These are phyloP conservation scores for Gyromitra esculenta DNA, from an alignment of 2,329 filamentous ascomycete species.

Conservation along the genomic window DNA sequence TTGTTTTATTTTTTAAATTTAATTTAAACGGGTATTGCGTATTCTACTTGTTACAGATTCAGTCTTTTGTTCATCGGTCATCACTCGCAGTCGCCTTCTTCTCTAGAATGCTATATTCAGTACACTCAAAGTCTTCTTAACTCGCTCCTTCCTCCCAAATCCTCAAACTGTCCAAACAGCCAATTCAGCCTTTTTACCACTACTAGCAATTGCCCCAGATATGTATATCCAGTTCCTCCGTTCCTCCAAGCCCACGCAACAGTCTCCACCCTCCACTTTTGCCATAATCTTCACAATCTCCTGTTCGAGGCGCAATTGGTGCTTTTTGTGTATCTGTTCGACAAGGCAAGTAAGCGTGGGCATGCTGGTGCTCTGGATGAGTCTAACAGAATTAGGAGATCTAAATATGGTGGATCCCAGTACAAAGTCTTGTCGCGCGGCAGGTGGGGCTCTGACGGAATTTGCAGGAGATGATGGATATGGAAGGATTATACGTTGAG, in stretches of 20 bases:
- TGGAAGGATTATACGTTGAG: too few species aligned
- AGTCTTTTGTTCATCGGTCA: neutral
- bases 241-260: neutral
- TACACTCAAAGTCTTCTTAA: neutral
- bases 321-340: neutral
- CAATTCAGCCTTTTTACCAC: neutral
- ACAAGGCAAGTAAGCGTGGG: too few species aligned
- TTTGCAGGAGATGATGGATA: too few species aligned
- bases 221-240: neutral
- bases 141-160: too few species aligned
- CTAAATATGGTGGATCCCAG: too few species aligned
- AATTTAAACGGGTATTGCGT: neutral
- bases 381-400: too few species aligned
- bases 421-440: too few species aligned
- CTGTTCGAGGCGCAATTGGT: neutral
- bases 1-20: neutral
- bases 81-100: neutral
- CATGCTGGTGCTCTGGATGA: too few species aligned
- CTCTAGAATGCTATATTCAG: neutral
- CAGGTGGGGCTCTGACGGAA: too few species aligned
- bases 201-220: neutral
- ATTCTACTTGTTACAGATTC: neutral
- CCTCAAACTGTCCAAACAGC: neutral
- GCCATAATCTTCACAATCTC: neutral
- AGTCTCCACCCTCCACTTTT: neutral